A percentile compares a stretch with the other conserved stretches of the same genome.
phyloP scores from a whole-genome alignment of 345 rosid genomes.

The Populus euphratica region DNA sequence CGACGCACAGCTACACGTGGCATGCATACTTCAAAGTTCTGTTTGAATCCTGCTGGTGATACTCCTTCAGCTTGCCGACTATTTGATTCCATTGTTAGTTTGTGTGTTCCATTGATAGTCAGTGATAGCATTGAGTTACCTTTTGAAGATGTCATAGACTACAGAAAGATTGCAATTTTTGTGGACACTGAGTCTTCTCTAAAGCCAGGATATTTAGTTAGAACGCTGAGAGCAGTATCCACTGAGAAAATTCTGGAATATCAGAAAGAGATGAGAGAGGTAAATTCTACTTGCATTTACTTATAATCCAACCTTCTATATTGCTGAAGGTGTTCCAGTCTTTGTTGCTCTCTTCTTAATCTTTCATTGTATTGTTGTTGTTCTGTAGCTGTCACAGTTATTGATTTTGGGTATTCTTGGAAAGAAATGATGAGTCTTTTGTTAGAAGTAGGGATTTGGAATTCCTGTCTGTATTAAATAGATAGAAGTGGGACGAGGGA shows the following conservation, averaged over 20 bases:
- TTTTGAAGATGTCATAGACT: slow-evolving; percentile 88
- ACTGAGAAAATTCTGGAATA: slow-evolving; percentile 58
- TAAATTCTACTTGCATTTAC: slow-evolving; percentile 14
- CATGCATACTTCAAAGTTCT: slow-evolving; percentile 95
- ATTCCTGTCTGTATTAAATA: background rate
- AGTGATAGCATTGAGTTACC: slow-evolving; percentile 93
- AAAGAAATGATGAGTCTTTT: background rate
- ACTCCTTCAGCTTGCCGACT: slow-evolving; percentile 98
- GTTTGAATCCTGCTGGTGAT: slow-evolving; percentile 97
- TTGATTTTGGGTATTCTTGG: background rate
- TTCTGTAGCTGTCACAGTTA: background rate
- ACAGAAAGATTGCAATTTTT: slow-evolving; percentile 74
- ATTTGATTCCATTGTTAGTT: slow-evolving; percentile 93
- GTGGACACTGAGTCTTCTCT: slow-evolving; percentile 61
- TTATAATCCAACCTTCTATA: background rate
- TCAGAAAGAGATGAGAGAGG: slow-evolving; percentile 73
- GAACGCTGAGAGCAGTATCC: slow-evolving; percentile 54
- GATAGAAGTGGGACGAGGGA: background rate
- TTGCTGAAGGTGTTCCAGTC: background rate
- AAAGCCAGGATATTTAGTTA: slow-evolving; percentile 61
- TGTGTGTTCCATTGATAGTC: slow-evolving; percentile 87
- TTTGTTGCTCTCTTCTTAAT: background rate
- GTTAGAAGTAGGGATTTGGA: background rate
- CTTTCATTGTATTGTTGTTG: background rate
- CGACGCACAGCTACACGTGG: slow-evolving; percentile 83